These are phyloP conservation scores for Gracilaria caudata DNA, from an alignment of 23 red algal species.

Conservation along the genomic window DNA sequence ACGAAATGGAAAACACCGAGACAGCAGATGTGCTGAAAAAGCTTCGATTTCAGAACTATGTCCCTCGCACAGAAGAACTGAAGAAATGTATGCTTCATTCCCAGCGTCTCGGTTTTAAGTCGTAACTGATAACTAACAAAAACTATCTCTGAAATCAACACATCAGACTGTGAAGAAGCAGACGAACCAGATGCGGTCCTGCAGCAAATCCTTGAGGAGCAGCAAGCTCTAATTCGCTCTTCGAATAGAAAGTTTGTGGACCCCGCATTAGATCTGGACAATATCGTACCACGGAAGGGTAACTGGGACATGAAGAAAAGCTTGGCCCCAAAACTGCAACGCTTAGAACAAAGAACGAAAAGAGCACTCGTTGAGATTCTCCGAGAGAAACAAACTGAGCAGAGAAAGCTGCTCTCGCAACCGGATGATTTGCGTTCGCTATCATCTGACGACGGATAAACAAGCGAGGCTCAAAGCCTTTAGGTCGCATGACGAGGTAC, in stretches of 20 bases:
- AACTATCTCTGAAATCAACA: background rate
- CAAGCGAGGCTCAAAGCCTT: too few relatives aligned
- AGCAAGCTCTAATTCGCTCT: constrained; percentile 23
- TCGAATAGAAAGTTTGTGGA: constrained; percentile 51
- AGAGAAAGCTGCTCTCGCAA: constrained; percentile 10
- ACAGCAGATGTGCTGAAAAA: constrained; percentile 7
- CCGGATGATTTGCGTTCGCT: constrained; percentile 17
- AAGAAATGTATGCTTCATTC: constrained; percentile 56
- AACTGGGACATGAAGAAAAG: constrained; percentile 65
- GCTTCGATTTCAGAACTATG: constrained; percentile 60
- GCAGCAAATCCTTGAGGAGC: constrained; percentile 41
- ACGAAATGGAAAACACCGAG: background rate
- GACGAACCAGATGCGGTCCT: constrained; percentile 37
- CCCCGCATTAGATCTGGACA: constrained; percentile 47
- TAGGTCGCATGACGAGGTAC: background rate
- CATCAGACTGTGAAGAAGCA: constrained; percentile 55
- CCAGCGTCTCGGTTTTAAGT: background rate
- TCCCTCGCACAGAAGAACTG: constrained; percentile 57
- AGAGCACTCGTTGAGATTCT: constrained; percentile 32
- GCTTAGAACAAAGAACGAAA: constrained; percentile 58
- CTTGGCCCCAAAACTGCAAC: constrained; percentile 42
- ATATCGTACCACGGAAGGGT: constrained; percentile 47
- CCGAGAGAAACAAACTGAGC: constrained; percentile 10
- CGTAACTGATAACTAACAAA: background rate
- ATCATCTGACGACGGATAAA: constrained; percentile 17